Conservation (phyloP, 2,329 filamentous ascomycete species). For the Colletotrichum ledebouriae region DNA sequence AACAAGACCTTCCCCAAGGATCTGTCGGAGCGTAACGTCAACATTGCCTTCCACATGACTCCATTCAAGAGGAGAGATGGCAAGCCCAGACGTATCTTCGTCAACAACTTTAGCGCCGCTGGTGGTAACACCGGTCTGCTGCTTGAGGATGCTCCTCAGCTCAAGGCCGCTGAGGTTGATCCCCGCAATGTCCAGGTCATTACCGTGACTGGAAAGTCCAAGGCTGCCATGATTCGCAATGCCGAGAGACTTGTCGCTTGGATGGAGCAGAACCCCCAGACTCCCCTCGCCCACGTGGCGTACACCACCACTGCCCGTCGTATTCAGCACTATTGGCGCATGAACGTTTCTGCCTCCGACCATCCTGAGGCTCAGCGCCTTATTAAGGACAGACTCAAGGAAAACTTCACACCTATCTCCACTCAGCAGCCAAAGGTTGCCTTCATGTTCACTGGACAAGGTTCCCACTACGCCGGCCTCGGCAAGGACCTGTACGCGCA, state of each 20-base stretch:
- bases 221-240: constrained; percentile 70
- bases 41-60: constrained; percentile 68
- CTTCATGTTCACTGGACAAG: constrained; percentile 70
- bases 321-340: constrained; percentile 60
- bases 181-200: constrained; percentile 70
- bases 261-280: constrained; percentile 65
- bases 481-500: constrained; percentile 65
- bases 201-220: constrained; percentile 68
- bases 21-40: constrained; percentile 68
- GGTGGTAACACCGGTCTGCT: constrained; percentile 79
- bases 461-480: constrained; percentile 65
- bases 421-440: constrained; percentile 62
- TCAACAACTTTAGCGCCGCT: constrained; percentile 80
- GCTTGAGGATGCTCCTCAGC: constrained; percentile 71
- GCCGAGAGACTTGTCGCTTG: constrained; percentile 66
- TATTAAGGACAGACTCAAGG: constrained; percentile 57
- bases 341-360: constrained; percentile 60
- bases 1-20: constrained; percentile 72
- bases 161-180: constrained; percentile 61
- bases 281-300: constrained; percentile 68
- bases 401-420: constrained; percentile 58
- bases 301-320: constrained; percentile 78
- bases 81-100: constrained; percentile 62
- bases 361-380: constrained; percentile 58
- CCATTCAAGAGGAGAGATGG: constrained; percentile 63